Conservation (phyloP, 257 asterid species). For the Solanum appendiculatum region DNA sequence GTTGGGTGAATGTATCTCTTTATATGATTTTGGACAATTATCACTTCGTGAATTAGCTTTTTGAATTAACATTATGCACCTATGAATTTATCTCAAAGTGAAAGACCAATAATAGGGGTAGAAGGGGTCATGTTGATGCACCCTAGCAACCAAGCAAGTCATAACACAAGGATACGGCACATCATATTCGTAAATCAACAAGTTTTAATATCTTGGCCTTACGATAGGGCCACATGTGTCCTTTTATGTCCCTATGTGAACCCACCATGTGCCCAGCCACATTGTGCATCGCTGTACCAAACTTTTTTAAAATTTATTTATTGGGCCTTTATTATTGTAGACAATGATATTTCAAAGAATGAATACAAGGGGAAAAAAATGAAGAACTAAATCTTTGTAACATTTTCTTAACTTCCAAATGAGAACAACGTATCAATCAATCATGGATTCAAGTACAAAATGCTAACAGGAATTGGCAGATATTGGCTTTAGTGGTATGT, state of each 20-base stretch:
- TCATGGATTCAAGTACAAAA: neutral
- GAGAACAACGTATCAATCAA: neutral
- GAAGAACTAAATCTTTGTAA: neutral
- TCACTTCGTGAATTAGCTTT: neutral
- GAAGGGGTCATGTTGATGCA: neutral
- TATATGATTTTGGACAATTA: neutral
- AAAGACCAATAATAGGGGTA: neutral
- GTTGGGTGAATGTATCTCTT: neutral
- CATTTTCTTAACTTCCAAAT: neutral
- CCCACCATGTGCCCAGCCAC: constrained; percentile 8
- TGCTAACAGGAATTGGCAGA: neutral
- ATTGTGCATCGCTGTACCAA: neutral
- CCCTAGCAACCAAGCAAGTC: constrained; percentile 10
- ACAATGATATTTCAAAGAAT: neutral
- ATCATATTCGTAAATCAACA: neutral
- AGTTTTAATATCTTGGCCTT: neutral
- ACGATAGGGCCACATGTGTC: neutral
- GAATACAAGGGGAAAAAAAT: neutral
- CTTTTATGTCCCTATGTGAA: neutral
- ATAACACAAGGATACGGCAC: neutral
- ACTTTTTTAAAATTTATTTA: neutral
- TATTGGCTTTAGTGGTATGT: neutral
- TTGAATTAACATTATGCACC: neutral
- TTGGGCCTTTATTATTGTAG: neutral
- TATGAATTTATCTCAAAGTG: neutral